phyloP scores from a whole-genome alignment of 2,329 filamentous ascomycete species.

The Penicillium verrucosum region DNA sequence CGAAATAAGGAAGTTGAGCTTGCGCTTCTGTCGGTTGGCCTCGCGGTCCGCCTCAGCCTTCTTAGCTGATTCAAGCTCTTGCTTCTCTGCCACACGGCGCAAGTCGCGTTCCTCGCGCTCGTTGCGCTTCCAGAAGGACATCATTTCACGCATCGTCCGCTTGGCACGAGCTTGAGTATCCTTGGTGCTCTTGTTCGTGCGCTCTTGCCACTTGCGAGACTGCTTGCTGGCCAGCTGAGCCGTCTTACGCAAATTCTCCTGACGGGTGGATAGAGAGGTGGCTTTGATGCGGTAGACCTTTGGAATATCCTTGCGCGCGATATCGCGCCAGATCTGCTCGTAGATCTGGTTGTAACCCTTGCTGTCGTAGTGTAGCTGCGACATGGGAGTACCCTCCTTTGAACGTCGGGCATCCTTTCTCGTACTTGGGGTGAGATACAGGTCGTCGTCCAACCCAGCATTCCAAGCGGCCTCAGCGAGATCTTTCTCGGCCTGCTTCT shows the following conservation, averaged over 20 bases:
- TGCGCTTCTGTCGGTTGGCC: slow-evolving; percentile 94
- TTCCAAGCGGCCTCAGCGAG: slow-evolving; percentile 85
- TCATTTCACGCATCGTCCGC: slow-evolving; percentile 99
- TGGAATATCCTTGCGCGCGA: slow-evolving; percentile 87
- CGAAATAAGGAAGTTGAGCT: slow-evolving; percentile 98
- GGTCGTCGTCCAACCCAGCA: slow-evolving; percentile 53
- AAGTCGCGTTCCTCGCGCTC: slow-evolving; percentile 95
- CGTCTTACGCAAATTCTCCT: slow-evolving; percentile 96
- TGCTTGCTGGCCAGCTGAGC: slow-evolving; percentile 96
- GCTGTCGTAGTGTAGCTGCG: slow-evolving; percentile 69
- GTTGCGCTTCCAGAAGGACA: slow-evolving; percentile 98
- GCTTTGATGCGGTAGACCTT: slow-evolving; percentile 88
- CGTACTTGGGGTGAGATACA: slow-evolving; percentile 55
- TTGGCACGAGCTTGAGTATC: slow-evolving; percentile 96
- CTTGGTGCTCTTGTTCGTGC: slow-evolving; percentile 98
- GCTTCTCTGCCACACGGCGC: slow-evolving; percentile 88
- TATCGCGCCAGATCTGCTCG: slow-evolving; percentile 93
- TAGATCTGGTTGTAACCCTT: slow-evolving; percentile 97
- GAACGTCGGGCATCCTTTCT: slow-evolving; percentile 43
- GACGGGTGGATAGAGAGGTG: slow-evolving; percentile 79
- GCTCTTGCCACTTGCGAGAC: slow-evolving; percentile 92
- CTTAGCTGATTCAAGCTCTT: slow-evolving; percentile 93
- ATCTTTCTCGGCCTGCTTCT: slow-evolving; percentile 67
- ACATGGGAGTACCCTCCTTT: slow-evolving; percentile 45
- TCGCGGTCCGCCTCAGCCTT: slow-evolving; percentile 97